Conservation (phyloP, 441 rosid species). For the Jatropha multifida region DNA sequence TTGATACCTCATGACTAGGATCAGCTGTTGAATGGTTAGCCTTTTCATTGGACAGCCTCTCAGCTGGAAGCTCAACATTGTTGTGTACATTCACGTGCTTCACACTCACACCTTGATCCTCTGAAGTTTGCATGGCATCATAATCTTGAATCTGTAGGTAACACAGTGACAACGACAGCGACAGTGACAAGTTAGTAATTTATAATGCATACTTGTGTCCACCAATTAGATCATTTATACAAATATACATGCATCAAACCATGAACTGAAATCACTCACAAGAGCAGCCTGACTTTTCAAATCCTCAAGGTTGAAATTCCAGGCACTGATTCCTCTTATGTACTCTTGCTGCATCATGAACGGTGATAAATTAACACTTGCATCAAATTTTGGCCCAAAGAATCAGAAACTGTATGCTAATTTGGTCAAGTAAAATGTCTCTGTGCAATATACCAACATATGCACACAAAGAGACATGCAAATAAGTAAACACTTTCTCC, state of each 20-base stretch:
- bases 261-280: slow-evolving; percentile 47
- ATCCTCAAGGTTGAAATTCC: slow-evolving; percentile 99
- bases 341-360: slow-evolving; percentile 84
- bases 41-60: slow-evolving; percentile 44
- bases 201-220: background rate
- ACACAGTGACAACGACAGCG: slow-evolving; percentile 9
- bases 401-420: slow-evolving; percentile 3
- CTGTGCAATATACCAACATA: background rate
- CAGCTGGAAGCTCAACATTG: slow-evolving; percentile 39
- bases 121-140: slow-evolving; percentile 54
- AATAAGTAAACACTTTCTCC: slow-evolving; percentile 2
- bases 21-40: slow-evolving; percentile 48
- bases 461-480: background rate
- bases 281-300: slow-evolving; percentile 91
- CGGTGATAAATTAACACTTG: slow-evolving; percentile 17
- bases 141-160: slow-evolving; percentile 67
- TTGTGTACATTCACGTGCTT: slow-evolving; percentile 45
- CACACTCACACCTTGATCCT: slow-evolving; percentile 43
- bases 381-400: slow-evolving; percentile 15
- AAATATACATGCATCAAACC: slow-evolving; percentile 12
- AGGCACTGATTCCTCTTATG: slow-evolving; percentile 92
- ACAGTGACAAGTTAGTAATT: slow-evolving; percentile 6
- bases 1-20: slow-evolving; percentile 58
- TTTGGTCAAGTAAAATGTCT: background rate
- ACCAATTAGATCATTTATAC: background rate